Percentiles rank a stretch among this genome's conserved stretches.
phyloP scores from a whole-genome alignment of 768 basidiomycete genomes.

The Hericium coralloides region DNA sequence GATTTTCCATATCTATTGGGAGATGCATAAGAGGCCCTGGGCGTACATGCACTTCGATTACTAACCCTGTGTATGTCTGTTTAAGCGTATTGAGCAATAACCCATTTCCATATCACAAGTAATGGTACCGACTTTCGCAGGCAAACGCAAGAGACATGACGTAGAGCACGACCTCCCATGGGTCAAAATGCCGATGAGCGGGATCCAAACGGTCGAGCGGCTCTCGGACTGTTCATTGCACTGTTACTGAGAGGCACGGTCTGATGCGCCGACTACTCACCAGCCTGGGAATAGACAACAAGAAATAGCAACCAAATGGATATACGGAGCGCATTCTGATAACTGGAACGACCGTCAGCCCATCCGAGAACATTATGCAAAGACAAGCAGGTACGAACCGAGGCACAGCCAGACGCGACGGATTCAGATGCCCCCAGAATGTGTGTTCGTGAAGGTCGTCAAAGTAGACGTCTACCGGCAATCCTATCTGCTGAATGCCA shows the following conservation, averaged over 20 bases:
- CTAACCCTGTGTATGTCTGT: not conserved
- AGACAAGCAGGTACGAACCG: conserved; percentile 28
- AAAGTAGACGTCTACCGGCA: conserved; percentile 56
- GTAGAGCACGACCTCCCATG: conserved; percentile 78
- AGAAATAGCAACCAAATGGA: conserved; percentile 73
- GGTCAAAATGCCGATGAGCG: conserved; percentile 46
- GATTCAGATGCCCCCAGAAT: conserved; percentile 68
- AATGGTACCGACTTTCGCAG: conserved; percentile 53
- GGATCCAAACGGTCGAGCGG: conserved; percentile 67
- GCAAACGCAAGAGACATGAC: conserved; percentile 68
- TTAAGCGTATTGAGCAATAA: no score
- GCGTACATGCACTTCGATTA: not conserved
- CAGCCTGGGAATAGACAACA: conserved; percentile 75
- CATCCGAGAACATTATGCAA: not conserved
- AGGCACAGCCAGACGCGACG: conserved; percentile 74
- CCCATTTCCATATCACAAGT: no score
- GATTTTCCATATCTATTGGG: conserved; percentile 53
- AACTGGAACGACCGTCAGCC: conserved; percentile 31
- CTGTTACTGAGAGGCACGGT: not conserved
- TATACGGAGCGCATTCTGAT: conserved; percentile 81
- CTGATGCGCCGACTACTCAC: conserved; percentile 28
- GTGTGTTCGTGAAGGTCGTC: conserved; percentile 39
- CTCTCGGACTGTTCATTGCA: conserved; percentile 47
- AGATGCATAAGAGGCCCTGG: no score
- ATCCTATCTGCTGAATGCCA: conserved; percentile 1